Conservation (phyloP, 2,329 filamentous ascomycete species). For the Claviceps spartinae region DNA sequence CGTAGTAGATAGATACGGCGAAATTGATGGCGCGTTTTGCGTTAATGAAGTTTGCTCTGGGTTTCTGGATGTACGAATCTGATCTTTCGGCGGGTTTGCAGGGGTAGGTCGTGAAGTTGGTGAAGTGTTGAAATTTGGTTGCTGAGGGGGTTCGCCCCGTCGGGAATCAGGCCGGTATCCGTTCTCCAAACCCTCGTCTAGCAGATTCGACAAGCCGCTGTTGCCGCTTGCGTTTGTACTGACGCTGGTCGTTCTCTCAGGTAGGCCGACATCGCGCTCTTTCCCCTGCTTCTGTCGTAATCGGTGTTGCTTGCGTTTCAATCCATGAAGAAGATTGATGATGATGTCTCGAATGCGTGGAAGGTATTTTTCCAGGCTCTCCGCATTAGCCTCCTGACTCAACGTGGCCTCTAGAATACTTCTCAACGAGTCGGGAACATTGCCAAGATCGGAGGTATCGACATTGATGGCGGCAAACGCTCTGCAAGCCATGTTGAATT, state of each 20-base stretch:
- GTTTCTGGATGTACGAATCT: conserved; percentile 33
- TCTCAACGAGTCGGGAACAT: conserved; percentile 82
- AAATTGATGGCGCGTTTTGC: conserved; percentile 62
- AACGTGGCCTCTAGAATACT: conserved; percentile 89
- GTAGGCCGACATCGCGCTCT: conserved; percentile 35
- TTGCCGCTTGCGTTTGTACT: conserved; percentile 44
- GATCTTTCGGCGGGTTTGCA: conserved; percentile 31
- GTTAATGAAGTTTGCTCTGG: conserved; percentile 55
- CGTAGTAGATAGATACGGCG: conserved; percentile 51
- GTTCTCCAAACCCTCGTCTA: conserved; percentile 46
- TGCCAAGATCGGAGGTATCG: conserved; percentile 84
- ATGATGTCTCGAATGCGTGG: conserved; percentile 96
- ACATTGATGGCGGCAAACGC: conserved; percentile 96
- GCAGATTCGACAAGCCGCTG: conserved; percentile 40
- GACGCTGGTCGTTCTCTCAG: conserved; percentile 42
- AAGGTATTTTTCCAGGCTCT: conserved; percentile 86
- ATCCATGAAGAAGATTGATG: conserved; percentile 86
- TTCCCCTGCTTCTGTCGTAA: conserved; percentile 51
- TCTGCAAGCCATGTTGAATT: conserved; percentile 97
- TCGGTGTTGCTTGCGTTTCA: conserved; percentile 95
- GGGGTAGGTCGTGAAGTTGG: conserved; percentile 32
- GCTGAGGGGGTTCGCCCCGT: conserved; percentile 15
- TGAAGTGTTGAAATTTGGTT: conserved; percentile 23
- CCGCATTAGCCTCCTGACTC: conserved; percentile 87
- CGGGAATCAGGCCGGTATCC: conserved; percentile 32